Base-by-base conservation (phyloP, 352 stramenopile genomes). In the Phytophthora sojae region DNA sequence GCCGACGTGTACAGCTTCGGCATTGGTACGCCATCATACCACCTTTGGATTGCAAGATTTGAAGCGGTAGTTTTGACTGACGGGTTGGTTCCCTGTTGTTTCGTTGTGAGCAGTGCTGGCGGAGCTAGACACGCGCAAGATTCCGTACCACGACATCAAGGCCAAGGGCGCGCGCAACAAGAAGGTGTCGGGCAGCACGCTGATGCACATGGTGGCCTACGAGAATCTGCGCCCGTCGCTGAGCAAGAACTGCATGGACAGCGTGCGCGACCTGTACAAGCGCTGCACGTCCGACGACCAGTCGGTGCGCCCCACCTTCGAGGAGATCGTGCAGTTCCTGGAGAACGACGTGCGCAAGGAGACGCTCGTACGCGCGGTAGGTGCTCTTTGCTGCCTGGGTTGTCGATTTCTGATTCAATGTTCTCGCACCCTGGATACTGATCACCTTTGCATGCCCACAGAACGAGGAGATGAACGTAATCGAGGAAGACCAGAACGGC, bases 141-240 rank as follows among this genome's bases (percentile, higher is more conserved):
- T 95, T 57, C 90, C 90, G 62, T 96, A 96, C 80, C 85, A 95
- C 63, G 87, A 96, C 62, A 92, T 96, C 51, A 96, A 96, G 73
- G 85, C 89, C 29, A 89, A 91, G 74, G 83, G 83, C 19, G 85
- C 86, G 17, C 81, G 85, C 30, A 95, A 94, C 78, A 96, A 94
- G 67, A 93, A 92, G 71, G 85, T 96, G 15, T 90, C 86, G 47
- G 88, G 90, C 42, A 95, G 87, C 67, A 93, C 88, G 57, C 75
- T 96, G 44, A 94, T 96, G 88, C 88, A 95, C 80, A 96, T 95
- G 88, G 87, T 96, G 37, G 90, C 87, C n/a, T 95, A 96, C 73
- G 83, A 96, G 62, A 92, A 94, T 62, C 74, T 96, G 53, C 90
- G 90, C 47, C 90, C 90, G 15, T 96, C 84, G 62, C 71, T 96